Evolutionary conservation across 352 stramenopile genomes (phyloP).

Genomic region (Phytopythium chamaehyphon): DNA sequence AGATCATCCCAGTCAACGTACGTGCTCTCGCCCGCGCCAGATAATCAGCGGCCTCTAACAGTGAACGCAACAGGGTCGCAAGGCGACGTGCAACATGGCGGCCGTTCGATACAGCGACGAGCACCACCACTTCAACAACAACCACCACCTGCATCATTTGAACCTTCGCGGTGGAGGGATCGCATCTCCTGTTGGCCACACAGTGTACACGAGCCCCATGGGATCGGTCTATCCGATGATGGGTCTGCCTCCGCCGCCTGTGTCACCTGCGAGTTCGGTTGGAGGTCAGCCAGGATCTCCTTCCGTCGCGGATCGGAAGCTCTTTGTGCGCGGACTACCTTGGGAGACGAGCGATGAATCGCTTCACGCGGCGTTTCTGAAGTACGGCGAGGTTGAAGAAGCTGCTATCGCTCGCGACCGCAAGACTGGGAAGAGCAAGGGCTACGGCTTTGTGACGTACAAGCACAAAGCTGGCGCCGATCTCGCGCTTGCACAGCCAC

Average conservation of each 20-base stretch:
- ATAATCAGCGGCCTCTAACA: too few relatives aligned
- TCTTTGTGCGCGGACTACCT: conserved; percentile 57
- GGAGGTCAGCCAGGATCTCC: conserved; percentile 1
- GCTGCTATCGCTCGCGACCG: conserved; percentile 43
- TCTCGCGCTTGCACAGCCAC: conserved; percentile 47
- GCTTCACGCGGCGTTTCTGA: conserved; percentile 50
- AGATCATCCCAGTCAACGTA: conserved; percentile 58
- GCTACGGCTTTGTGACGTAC: conserved; percentile 71
- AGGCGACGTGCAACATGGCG: conserved; percentile 49
- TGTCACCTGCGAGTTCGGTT: neutral
- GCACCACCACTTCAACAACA: conserved; percentile 26
- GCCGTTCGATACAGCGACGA: conserved; percentile 33
- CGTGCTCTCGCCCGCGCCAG: conserved; percentile 7
- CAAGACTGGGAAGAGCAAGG: conserved; percentile 56
- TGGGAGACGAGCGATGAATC: conserved; percentile 52
- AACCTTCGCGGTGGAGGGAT: neutral
- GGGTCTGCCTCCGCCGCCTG: conserved; percentile 11
- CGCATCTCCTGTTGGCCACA: conserved; percentile 20
- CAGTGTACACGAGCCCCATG: conserved; percentile 27
- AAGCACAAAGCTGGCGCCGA: conserved; percentile 36
- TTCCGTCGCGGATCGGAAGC: conserved; percentile 37
- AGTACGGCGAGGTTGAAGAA: conserved; percentile 61
- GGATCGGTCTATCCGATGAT: conserved; percentile 15
- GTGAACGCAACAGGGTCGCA: conserved; percentile 22
- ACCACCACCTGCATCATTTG: conserved; percentile 10